A percentile compares a stretch with the other conserved stretches of the same genome.
phyloP scores from a whole-genome alignment of 2,329 filamentous ascomycete genomes.

The Epichloe brachyelytri region DNA sequence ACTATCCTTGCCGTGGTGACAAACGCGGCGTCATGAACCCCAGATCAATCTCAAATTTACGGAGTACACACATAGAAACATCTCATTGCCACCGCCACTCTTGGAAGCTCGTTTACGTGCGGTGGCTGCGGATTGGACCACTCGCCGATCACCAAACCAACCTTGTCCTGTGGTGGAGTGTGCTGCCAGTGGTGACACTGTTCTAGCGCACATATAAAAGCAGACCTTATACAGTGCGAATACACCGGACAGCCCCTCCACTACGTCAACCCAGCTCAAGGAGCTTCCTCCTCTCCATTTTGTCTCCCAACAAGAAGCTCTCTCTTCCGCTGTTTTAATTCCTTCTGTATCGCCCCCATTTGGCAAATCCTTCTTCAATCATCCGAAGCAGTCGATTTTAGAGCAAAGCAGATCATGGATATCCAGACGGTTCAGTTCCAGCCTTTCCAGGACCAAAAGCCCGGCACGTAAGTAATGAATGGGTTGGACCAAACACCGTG shows the following conservation, averaged over 20 bases:
- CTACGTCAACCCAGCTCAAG: conserved; percentile 12
- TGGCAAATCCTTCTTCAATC: neutral
- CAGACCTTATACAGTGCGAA: conserved; percentile 10
- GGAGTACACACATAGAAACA: too few species aligned
- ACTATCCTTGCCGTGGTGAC: too few species aligned
- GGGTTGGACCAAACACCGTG: neutral
- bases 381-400: neutral
- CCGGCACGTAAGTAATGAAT: conserved; percentile 72
- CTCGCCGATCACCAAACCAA: neutral
- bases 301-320: conserved; percentile 2
- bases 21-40: too few species aligned
- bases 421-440: conserved; percentile 67
- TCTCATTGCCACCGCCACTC: neutral
- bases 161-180: neutral
- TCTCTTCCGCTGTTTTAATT: neutral
- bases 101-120: neutral
- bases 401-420: conserved; percentile 42
- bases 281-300: conserved; percentile 9
- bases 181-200: neutral
- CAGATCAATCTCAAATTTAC: too few species aligned
- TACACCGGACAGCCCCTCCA: neutral
- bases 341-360: too few species aligned
- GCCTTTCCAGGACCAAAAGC: conserved; percentile 93
- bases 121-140: neutral
- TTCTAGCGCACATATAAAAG: neutral